Evolutionary conservation across 2,329 filamentous ascomycete genomes (phyloP), one percentile per base, ranked within the genome.

Genomic region (Pseudogymnoascus sp.): DNA sequence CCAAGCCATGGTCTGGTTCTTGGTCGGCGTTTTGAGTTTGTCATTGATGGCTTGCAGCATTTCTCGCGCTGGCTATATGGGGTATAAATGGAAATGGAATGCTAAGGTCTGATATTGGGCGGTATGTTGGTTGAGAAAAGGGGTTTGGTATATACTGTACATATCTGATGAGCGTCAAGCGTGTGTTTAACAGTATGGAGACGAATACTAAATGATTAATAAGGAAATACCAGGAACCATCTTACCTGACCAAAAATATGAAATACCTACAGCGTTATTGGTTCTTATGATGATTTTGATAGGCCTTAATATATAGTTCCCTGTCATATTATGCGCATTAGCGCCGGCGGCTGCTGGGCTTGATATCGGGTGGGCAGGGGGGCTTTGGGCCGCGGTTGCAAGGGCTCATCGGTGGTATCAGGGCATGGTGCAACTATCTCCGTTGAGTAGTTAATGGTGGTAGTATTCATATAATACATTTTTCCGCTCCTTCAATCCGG

Each of bases 401-500:
- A 54, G 48, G 16, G 48, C 48, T 54, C 48, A 16, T 6, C 14
- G 14, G 28, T 5, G 13, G n/a, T 31, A 54, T 28, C 8, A 21
- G 36, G 28, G 13, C 28, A 21, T 2, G 6, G 25, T 21, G 28
- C 8, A 34, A 57, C 28, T n/a, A 34, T 21, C 51, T 57, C 28
- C 21, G 8, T 19, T 34, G 28, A 34, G 28, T 57, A 57, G 51
- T 36, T 21, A 57, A 34, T 57, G 10, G 51, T 36, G 21, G 51
- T 57, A 21, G 51, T 57, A 34, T 57, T 34, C 51, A 36, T 57
- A 14, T 34, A 57, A 57, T 57, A 57, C 51, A 57, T 21, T 57
- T 54, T 36, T 57, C 28, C 28, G 51, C 51, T 57, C 51, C 51
- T 57, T 57, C 51, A 57, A 57, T 34, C 51, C 28, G 62, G 63